Evolutionary conservation across 2,329 filamentous ascomycete genomes (phyloP), one percentile per base, ranked within the genome.

Genomic region (Neopestalotiopsis clavispora): DNA sequence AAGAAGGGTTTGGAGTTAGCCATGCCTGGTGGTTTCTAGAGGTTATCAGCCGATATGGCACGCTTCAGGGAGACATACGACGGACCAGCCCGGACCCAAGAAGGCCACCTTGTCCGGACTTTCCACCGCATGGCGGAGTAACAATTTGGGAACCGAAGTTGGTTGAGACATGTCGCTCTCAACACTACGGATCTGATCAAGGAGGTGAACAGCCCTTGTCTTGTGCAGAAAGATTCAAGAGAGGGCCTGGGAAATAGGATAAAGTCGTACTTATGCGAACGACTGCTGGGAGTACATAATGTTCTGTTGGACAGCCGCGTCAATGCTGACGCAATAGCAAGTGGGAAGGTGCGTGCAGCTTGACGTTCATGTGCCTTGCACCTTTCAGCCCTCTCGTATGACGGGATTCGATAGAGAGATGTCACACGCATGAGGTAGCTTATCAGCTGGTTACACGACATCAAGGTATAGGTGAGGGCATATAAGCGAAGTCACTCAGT

Each of bases 71-170:
- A 65, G 20, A 65, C 62, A 7, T 65, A 65, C 62, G 4, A 65
- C 28, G 45, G 62, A 38, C 62, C 62, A 65, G 2, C 62, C 62
- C 52, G 62, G 42, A 23, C 62, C 62, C 45, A 40, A 49, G 40
- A 65, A 65, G 62, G 62, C 62, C 62, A 65, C 62, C 62, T 65
- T 65, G 20, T 65, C 40, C 6, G 17, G 38, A 52, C 4, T 65
- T 40, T 65, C 62, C 62, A 65, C 62, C 38, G 62, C 62, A 65
- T 65, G 62, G 42, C 52, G 62, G 62, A 65, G 62, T 17, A 65
- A 40, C 45, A 65, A 17, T n/a, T 65, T 65, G 42, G 62, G 62
- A 52, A 65, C 40, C 62, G 62, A 65, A 65, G 62, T 23, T n/a
- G 62, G 20, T 65, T 65, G 62, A 52, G 62, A 65, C 62, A 65